Base-by-base conservation (phyloP, 1,284 basidiomycete genomes). In the Leccinum fuscescens region DNA sequence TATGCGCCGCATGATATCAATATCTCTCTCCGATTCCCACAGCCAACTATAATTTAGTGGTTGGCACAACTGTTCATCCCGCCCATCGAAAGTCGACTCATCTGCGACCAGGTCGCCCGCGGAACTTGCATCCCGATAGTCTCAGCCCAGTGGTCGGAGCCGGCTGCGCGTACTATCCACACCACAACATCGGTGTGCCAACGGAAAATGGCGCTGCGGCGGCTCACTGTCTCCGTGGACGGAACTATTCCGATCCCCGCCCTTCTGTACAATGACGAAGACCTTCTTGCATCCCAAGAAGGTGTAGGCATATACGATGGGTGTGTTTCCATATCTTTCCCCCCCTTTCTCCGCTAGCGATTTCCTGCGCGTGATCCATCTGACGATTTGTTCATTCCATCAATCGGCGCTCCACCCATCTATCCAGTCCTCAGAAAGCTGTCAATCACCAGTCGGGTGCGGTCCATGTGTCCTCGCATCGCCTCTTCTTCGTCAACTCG, bases 291-390 rank as follows among this genome's bases (percentile, higher is more conserved):
- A 3, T 85, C 82, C 39, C 92, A 93, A 72, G 89, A 93, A 51
- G 78, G 78, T 50, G 88, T 96, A 4, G 94, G 94, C 1, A 86
- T 97, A 60, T 97, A 97, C 70, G 90, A 94, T 68, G 92, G 92
- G 94, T 95, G 73, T 67, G 88, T 77, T 14, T 65, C 52, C 15
- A 44, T 11, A 11, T 44, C 9, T 12, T 44, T 12, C 58, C 42
- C 59, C 49, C 61, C 24, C 24, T 55, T 50, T 57, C 51, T 48
- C 52, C 58, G 52, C 31, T 59, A 64, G 61, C 57, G 62, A 59
- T 65, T 56, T 61, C 62, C 61, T 46, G 17, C 62, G 54, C 56
- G 44, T 57, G 53, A 64, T 64, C 66, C 64, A 60, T 59, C 37
- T 55, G 55, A 57, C 33, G 15, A 58, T 62, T 58, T 37, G 57